Evolutionary conservation across 2,329 filamentous ascomycete species (phyloP), one percentile per base, ranked within the genome.

Genomic region (Chrysosporium queenslandicum): DNA sequence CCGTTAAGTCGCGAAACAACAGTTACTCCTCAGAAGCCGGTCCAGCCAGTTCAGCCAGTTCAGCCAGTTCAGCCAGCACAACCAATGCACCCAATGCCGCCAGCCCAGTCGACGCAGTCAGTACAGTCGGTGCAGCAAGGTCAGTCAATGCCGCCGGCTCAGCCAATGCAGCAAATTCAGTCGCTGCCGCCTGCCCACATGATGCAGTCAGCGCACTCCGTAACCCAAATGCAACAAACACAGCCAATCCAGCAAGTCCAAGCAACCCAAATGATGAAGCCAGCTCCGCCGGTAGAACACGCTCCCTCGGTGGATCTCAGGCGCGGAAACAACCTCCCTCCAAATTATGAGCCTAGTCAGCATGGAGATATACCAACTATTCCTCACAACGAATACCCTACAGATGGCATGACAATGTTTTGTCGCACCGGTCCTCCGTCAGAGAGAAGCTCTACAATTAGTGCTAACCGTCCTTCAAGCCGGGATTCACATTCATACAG

Each of bases 361-460:
- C 77, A 79, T 60, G 78, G 77, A 2, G 77, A 82, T 21, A 80
- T 87, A 55, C 76, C 82, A 3, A 71, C 80, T 12, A 79, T 94
- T 2, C 89, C 91, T 12, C 89, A 96, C 62, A 94, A 97, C 61
- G 88, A 92, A 8, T 96, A 96, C 65, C 90, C 91, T 0, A 81
- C 85, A 67, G 91, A 97, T 65, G 91, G 90, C 3, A 97, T 97
- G 89, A 96, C 91, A 0, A 94, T 97, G 80, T 85, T 96, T 57
- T 97, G 91, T 69, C 82, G 89, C 55, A 83, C 86, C 36, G 85
- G 82, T 3, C 79, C 83, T 36, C 77, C 77, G 46, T 84, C 81
- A n/a, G 82, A 83, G 70, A 80, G 71, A 68, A 89, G 77, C 69
- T 84, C 83, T 23, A 77, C 78, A 20, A 81, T 78, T 41, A 84